Evolutionary conservation across 2,329 filamentous ascomycete species (phyloP).

Genomic region (Penicillium sp.): DNA sequence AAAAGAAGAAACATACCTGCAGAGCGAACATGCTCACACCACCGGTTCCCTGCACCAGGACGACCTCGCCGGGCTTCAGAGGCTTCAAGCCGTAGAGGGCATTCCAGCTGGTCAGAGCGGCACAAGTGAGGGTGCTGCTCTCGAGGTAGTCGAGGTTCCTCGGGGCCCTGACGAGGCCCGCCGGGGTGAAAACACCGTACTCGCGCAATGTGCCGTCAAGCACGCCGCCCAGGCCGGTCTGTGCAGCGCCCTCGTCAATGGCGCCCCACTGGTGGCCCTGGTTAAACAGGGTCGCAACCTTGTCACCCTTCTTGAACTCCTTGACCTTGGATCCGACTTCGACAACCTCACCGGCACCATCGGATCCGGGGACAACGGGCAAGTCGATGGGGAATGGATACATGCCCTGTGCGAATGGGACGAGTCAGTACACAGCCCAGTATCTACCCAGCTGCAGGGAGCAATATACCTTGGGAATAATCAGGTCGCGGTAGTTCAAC

Average conservation of each 20-base stretch:
- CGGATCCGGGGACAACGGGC: constrained; percentile 34
- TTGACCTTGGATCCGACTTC: constrained; percentile 54
- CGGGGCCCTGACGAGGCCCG: constrained; percentile 62
- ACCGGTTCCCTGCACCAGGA: constrained; percentile 59
- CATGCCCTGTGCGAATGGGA: constrained; percentile 20
- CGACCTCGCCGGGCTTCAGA: constrained; percentile 52
- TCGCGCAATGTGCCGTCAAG: constrained; percentile 65
- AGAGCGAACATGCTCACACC: constrained; percentile 57
- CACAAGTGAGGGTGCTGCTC: constrained; percentile 56
- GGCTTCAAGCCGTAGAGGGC: constrained; percentile 56
- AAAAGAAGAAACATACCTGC: constrained; percentile 35
- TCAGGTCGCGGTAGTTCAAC: constrained; percentile 49
- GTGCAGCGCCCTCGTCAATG: constrained; percentile 36
- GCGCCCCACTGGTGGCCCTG: constrained; percentile 52
- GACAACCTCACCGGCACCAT: constrained; percentile 45
- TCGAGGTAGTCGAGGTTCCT: constrained; percentile 51
- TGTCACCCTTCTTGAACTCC: constrained; percentile 55
- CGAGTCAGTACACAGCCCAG: neutral
- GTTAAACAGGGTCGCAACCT: constrained; percentile 56
- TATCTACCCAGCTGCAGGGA: neutral
- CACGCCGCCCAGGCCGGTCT: constrained; percentile 62
- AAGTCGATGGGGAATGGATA: constrained; percentile 33
- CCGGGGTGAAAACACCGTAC: constrained; percentile 64
- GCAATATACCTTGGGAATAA: constrained; percentile 42
- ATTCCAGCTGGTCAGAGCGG: constrained; percentile 63